A percentile compares a stretch with the other conserved stretches of the same genome.
These are phyloP conservation scores for Hyphodiscus sp. DNA, from an alignment of 2,329 filamentous ascomycete species.

Conservation along the genomic window DNA sequence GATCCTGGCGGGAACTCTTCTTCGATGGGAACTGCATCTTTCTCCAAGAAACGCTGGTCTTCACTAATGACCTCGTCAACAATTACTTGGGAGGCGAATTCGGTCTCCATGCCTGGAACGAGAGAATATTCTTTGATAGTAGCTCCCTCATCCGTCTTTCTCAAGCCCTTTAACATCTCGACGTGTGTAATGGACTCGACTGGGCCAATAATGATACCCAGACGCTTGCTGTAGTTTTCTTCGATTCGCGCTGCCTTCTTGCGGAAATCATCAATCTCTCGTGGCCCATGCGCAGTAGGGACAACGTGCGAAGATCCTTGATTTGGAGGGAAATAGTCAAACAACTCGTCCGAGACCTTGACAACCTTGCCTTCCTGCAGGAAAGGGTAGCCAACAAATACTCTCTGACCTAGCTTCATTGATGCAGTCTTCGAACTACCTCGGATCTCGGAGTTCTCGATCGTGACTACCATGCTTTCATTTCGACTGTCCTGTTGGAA, in stretches of 20 bases:
- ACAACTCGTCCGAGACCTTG: conserved; percentile 86
- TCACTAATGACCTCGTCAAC: conserved; percentile 87
- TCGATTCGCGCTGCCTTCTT: conserved; percentile 82
- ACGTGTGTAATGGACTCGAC: conserved; percentile 90
- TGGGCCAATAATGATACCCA: conserved; percentile 78
- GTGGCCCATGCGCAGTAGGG: conserved; percentile 63
- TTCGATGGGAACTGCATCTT: conserved; percentile 76
- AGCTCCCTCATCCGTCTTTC: conserved; percentile 85
- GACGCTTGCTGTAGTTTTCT: conserved; percentile 79
- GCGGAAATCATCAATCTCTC: conserved; percentile 75
- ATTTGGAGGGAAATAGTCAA: conserved; percentile 71
- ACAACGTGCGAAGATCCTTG: conserved; percentile 56
- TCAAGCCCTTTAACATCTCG: conserved; percentile 85
- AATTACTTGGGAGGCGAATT: conserved; percentile 85
- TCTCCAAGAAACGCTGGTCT: conserved; percentile 89
- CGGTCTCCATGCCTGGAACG: conserved; percentile 77
- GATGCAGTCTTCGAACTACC: conserved; percentile 68
- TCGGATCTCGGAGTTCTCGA: conserved; percentile 66
- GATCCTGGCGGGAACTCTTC: conserved; percentile 84
- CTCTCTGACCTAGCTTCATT: conserved; percentile 72
- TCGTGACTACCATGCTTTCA: conserved; percentile 88
- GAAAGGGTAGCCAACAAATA: conserved; percentile 92
- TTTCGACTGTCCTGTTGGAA: conserved; percentile 96
- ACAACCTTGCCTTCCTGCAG: conserved; percentile 88
- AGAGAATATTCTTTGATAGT: conserved; percentile 88